A percentile compares a stretch with the other conserved stretches of the same genome.
These are phyloP conservation scores for Pythium periplocum DNA, from an alignment of 352 stramenopile species.

Conservation along the genomic window DNA sequence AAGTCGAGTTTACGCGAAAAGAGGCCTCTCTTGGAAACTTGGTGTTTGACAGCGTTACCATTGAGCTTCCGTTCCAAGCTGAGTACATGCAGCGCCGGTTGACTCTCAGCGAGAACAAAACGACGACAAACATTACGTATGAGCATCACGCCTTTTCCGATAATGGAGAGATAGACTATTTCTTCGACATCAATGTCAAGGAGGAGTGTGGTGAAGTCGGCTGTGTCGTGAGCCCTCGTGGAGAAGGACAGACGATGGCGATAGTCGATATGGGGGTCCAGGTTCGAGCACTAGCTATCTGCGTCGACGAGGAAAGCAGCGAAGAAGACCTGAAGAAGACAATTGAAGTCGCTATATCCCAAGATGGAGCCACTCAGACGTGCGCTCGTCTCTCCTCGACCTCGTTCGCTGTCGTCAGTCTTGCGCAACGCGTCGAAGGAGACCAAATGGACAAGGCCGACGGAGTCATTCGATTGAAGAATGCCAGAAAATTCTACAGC, in stretches of 20 bases:
- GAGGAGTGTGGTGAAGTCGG: slow-evolving; percentile 17
- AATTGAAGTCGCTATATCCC: background rate
- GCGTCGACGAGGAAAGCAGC: background rate
- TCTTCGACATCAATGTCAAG: slow-evolving; percentile 25
- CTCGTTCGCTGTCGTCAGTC: slow-evolving; percentile 17
- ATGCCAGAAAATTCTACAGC: slow-evolving; percentile 18
- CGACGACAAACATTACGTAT: slow-evolving; percentile 18
- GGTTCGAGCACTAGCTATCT: slow-evolving; percentile 12
- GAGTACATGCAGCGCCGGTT: slow-evolving; percentile 19
- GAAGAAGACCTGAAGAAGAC: slow-evolving; percentile 9
- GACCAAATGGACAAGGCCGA: slow-evolving; percentile 11
- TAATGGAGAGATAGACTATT: slow-evolving; percentile 4
- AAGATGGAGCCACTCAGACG: background rate
- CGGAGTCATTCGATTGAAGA: slow-evolving; percentile 19
- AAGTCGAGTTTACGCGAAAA: slow-evolving; percentile 1
- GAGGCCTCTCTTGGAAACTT: slow-evolving; percentile 8
- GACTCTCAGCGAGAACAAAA: slow-evolving; percentile 17
- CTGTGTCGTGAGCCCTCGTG: slow-evolving; percentile 18
- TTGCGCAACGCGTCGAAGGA: slow-evolving; percentile 16
- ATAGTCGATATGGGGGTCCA: slow-evolving; percentile 13
- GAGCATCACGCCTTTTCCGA: background rate
- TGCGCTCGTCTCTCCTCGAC: slow-evolving; percentile 8
- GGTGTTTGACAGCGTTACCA: slow-evolving; percentile 14
- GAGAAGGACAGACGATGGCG: slow-evolving; percentile 7
- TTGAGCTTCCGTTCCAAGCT: slow-evolving; percentile 16